Percentiles rank a stretch among this genome's conserved stretches.
Conservation (phyloP, 495 filamentous ascomycete genomes). For the Tuber microsphaerosporum region DNA sequence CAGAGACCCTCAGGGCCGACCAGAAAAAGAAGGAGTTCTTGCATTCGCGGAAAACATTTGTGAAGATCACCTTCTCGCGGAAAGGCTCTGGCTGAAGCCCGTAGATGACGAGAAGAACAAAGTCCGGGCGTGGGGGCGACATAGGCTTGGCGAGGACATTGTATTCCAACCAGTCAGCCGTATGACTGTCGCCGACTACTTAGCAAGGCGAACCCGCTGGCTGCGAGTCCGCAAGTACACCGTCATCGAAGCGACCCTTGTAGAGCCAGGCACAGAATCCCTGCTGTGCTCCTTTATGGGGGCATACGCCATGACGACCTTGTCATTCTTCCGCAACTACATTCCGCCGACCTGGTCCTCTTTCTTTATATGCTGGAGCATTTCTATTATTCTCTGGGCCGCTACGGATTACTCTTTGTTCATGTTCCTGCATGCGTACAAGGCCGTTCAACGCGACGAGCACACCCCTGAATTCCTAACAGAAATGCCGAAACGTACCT, state of each 20-base stretch:
- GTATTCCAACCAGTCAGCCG: constrained; percentile 81
- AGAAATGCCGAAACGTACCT: constrained; percentile 48
- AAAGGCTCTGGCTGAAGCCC: constrained; percentile 69
- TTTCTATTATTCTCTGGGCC: constrained; percentile 64
- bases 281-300: constrained; percentile 73
- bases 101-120: constrained; percentile 48
- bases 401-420: constrained; percentile 66
- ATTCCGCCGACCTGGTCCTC: constrained; percentile 59
- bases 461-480: constrained; percentile 66
- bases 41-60: constrained; percentile 89
- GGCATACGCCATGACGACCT: constrained; percentile 66
- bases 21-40: constrained; percentile 45
- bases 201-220: constrained; percentile 82
- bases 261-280: constrained; percentile 93
- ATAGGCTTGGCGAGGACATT: constrained; percentile 75
- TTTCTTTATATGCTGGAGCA: constrained; percentile 59
- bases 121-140: constrained; percentile 59
- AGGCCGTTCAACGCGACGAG: constrained; percentile 62
- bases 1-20: constrained; percentile 45
- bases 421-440: constrained; percentile 61
- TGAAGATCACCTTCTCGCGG: constrained; percentile 93
- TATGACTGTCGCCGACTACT: constrained; percentile 72
- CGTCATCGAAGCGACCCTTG: constrained; percentile 75
- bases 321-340: constrained; percentile 54
- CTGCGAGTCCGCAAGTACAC: constrained; percentile 91